Evolutionary conservation across 2,329 filamentous ascomycete genomes (phyloP).

Genomic region (Cladophialophora psammophila): DNA sequence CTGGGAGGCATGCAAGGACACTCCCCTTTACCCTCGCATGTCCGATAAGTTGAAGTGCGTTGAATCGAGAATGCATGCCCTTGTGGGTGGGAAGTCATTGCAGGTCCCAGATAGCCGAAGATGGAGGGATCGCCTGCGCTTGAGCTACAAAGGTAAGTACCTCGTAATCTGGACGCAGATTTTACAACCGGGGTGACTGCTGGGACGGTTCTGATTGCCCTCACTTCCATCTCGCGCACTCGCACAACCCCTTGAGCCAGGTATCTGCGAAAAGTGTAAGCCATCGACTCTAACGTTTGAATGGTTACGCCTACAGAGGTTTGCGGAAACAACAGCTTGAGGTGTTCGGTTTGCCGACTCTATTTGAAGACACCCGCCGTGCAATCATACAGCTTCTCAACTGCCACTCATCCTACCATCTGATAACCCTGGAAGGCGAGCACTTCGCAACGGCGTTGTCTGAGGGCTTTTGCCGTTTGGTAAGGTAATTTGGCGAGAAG

Average conservation of each 20-base stretch:
- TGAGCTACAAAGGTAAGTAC: not conserved
- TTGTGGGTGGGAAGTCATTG: not conserved
- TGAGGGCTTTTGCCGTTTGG: conserved; percentile 16
- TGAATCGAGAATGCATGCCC: not conserved
- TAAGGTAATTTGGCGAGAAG: conserved; percentile 16
- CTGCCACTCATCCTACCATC: conserved; percentile 3
- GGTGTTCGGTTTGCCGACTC: conserved; percentile 9
- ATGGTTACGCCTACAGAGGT: conserved; percentile 11
- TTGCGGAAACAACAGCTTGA: conserved; percentile 16
- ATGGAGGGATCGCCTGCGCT: not conserved
- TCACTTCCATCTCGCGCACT: conserved; percentile 6
- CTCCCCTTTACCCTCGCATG: not conserved
- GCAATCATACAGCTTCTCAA: conserved; percentile 7
- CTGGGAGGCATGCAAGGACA: not conserved
- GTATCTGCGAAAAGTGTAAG: not conserved
- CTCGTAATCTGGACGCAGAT: conserved; percentile 4
- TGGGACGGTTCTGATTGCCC: conserved; percentile 9
- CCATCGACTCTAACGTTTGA: not conserved
- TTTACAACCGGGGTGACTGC: conserved; percentile 3
- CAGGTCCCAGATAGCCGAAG: not conserved
- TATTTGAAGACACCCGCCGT: conserved; percentile 12
- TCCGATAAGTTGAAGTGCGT: not conserved
- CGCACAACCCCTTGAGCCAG: not conserved
- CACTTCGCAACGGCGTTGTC: conserved; percentile 10
- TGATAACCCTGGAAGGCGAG: conserved; percentile 14